These are phyloP conservation scores for Backusella sp. DNA, from an alignment of 192 early-diverging fungal genomes.

Conservation along the genomic window DNA sequence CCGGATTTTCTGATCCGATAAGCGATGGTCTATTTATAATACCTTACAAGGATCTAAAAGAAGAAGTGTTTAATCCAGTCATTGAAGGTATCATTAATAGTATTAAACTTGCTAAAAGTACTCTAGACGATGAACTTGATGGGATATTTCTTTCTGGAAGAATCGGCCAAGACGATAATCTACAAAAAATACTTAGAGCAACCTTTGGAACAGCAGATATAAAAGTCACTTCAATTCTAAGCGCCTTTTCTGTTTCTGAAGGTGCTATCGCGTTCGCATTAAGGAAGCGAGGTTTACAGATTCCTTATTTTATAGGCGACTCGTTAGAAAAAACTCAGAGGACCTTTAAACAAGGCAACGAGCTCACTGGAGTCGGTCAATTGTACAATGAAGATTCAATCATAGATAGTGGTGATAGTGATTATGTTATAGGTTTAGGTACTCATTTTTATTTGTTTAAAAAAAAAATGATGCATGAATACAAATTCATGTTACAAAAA, in stretches of 20 bases:
- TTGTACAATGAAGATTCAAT: background rate
- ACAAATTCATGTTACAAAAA: background rate
- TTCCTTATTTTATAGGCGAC: background rate
- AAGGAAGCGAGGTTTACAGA: background rate
- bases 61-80: background rate
- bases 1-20: background rate
- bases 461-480: background rate
- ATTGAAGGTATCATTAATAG: background rate
- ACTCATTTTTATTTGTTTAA: background rate
- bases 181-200: background rate
- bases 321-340: background rate
- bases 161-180: background rate
- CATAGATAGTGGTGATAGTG: background rate
- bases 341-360: background rate
- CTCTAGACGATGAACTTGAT: background rate
- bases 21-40: background rate
- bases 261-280: background rate
- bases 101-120: background rate
- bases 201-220: background rate
- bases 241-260: background rate
- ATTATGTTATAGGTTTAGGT: slow-evolving; percentile 1
- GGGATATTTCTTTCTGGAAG: slow-evolving; percentile 1
- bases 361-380: background rate
- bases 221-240: background rate
- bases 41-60: background rate